Conservation (phyloP, 2,329 filamentous ascomycete species). For the Trichoderma koningii region DNA sequence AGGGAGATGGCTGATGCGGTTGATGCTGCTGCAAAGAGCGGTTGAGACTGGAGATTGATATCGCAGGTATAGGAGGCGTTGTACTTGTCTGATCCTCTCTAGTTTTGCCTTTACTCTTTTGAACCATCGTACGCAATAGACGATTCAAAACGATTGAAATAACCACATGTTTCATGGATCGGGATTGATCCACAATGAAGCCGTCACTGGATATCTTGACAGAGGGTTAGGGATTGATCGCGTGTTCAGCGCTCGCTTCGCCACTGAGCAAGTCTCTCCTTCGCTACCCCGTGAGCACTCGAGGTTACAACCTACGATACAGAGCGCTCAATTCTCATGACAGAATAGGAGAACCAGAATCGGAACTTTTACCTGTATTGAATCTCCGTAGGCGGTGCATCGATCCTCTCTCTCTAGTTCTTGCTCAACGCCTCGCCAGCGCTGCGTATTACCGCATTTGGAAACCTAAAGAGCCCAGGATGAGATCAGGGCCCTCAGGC, state of each 20-base stretch:
- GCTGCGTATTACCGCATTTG: slow-evolving; percentile 26
- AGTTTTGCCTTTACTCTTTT: neutral
- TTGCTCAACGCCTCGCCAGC: slow-evolving; percentile 21
- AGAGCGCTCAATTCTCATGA: neutral
- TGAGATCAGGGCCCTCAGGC: neutral
- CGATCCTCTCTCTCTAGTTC: neutral
- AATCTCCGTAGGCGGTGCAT: neutral
- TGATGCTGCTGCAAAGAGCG: slow-evolving; percentile 36
- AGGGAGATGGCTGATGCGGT: slow-evolving; percentile 62
- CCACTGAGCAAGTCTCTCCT: neutral
- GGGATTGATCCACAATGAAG: too few species aligned
- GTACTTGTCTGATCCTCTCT: neutral
- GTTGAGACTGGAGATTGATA: neutral
- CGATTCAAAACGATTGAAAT: too few species aligned
- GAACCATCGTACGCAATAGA: neutral
- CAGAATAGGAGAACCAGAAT: neutral
- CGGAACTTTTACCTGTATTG: neutral
- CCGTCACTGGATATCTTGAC: neutral
- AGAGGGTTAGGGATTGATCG: neutral
- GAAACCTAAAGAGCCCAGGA: neutral
- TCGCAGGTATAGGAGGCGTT: neutral
- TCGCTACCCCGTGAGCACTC: too few species aligned
- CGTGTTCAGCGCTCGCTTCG: neutral
- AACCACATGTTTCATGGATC: too few species aligned
- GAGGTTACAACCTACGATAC: neutral